Evolutionary conservation across 331 rosid species (phyloP).

Genomic region (Ulmus americana): DNA sequence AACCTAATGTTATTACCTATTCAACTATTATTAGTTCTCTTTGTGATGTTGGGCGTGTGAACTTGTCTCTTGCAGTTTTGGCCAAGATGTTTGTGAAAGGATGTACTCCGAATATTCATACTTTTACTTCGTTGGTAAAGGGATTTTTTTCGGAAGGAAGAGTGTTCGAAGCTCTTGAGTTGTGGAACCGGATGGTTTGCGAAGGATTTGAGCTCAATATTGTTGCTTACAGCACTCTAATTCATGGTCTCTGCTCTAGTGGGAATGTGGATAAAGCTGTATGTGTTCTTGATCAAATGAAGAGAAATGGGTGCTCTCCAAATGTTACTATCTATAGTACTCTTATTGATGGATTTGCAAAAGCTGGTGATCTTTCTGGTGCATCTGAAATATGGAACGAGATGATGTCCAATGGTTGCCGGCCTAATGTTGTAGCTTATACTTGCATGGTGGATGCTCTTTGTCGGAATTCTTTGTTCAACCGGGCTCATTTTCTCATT

Average conservation of each 20-base stretch:
- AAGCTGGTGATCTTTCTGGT: conserved; percentile 48
- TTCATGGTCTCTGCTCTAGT: conserved; percentile 61
- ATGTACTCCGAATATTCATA: conserved; percentile 62
- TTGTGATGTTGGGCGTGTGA: conserved; percentile 46
- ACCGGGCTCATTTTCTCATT: conserved; percentile 48
- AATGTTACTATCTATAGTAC: conserved; percentile 61
- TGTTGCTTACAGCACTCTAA: conserved; percentile 49
- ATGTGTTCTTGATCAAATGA: conserved; percentile 47
- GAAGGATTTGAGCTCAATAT: conserved; percentile 56
- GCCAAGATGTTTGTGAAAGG: conserved; percentile 65
- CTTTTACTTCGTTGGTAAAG: conserved; percentile 62
- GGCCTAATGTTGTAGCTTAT: conserved; percentile 68
- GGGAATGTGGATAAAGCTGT: conserved; percentile 48
- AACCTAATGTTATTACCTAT: conserved; percentile 63
- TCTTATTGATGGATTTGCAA: conserved; percentile 64
- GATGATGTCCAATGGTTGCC: conserved; percentile 59
- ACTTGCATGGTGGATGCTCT: conserved; percentile 80
- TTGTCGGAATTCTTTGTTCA: conserved; percentile 54
- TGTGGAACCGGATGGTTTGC: conserved; percentile 57
- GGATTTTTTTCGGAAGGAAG: conserved; percentile 53
- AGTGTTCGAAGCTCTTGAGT: conserved; percentile 43
- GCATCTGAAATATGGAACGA: conserved; percentile 72
- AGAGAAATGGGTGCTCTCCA: conserved; percentile 38
- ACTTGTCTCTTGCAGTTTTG: conserved; percentile 57
- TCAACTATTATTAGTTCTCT: conserved; percentile 54